phyloP scores from a whole-genome alignment of 495 filamentous ascomycete species.

The Penicillium subrubescens region DNA sequence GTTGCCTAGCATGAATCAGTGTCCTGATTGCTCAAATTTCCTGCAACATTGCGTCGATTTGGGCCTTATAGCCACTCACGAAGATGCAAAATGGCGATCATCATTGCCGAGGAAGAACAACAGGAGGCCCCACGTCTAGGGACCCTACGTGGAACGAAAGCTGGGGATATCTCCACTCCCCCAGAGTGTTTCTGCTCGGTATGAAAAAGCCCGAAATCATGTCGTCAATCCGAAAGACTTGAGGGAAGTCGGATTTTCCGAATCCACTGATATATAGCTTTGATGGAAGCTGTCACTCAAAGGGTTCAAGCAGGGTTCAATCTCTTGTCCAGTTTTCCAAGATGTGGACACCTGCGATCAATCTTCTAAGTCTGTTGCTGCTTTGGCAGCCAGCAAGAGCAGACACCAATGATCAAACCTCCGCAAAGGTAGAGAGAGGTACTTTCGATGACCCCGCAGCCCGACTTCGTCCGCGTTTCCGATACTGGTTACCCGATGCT shows the following conservation, averaged over 20 bases:
- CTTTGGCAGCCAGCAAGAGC: conserved; percentile 12
- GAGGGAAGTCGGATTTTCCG: not conserved
- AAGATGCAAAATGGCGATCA: not conserved
- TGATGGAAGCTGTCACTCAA: not conserved
- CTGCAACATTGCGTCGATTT: not conserved
- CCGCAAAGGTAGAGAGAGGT: conserved; percentile 19
- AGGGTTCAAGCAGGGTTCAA: not conserved
- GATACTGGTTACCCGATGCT: conserved; percentile 49
- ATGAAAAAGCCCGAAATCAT: conserved; percentile 1
- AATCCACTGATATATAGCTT: not conserved
- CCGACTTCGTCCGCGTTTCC: conserved; percentile 28
- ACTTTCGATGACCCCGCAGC: conserved; percentile 29
- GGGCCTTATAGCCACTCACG: not conserved
- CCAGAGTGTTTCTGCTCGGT: not conserved
- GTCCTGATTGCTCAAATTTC: not conserved
- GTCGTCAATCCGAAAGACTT: not conserved
- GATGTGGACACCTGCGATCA: conserved; percentile 6
- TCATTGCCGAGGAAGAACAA: not conserved
- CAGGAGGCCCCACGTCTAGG: not conserved
- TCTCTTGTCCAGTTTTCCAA: not conserved
- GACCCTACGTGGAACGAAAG: not conserved
- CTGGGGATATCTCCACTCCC: not conserved
- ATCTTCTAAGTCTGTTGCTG: conserved; percentile 7
- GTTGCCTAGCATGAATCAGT: not conserved
- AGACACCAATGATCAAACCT: conserved; percentile 22